phyloP scores from a whole-genome alignment of 257 asterid genomes.

The Salvia splendens region DNA sequence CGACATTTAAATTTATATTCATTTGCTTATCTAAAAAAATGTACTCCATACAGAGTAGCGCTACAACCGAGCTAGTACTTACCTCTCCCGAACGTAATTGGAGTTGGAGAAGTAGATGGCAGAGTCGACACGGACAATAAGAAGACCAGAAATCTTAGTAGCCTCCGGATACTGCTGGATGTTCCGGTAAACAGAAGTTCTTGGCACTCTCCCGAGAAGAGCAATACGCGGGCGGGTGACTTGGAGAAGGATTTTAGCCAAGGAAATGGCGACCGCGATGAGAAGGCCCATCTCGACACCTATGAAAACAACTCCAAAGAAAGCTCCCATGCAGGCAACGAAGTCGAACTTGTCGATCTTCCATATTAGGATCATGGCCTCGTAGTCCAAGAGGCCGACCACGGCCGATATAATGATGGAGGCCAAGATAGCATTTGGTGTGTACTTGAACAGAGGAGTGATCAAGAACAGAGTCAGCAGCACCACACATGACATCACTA shows the following conservation, averaged over 20 bases:
- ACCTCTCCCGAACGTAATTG: background rate
- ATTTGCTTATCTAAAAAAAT: no score
- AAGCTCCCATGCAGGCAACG: conserved; percentile 3
- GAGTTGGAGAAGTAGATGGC: conserved; percentile 11
- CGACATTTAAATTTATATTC: no score
- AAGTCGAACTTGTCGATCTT: conserved; percentile 10
- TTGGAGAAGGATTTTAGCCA: conserved; percentile 2
- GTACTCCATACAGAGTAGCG: no score
- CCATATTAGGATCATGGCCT: conserved; percentile 5
- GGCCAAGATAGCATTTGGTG: conserved; percentile 8
- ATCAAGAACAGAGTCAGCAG: background rate
- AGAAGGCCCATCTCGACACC: conserved; percentile 4
- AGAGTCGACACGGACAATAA: conserved; percentile 1
- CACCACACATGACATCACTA: conserved; percentile 4
- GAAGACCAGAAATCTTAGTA: background rate
- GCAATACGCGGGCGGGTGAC: background rate
- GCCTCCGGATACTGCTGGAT: conserved; percentile 17
- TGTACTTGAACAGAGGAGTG: conserved; percentile 13
- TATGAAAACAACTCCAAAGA: background rate
- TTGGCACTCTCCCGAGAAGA: background rate
- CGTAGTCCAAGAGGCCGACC: background rate
- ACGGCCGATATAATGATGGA: conserved; percentile 11
- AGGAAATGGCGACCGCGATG: background rate
- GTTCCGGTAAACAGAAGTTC: background rate
- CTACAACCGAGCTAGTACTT: no score